Percentiles rank a stretch among this genome's conserved stretches.
Evolutionary conservation across 805 yeast species (phyloP).

Genomic region (Candida schatavii): DNA sequence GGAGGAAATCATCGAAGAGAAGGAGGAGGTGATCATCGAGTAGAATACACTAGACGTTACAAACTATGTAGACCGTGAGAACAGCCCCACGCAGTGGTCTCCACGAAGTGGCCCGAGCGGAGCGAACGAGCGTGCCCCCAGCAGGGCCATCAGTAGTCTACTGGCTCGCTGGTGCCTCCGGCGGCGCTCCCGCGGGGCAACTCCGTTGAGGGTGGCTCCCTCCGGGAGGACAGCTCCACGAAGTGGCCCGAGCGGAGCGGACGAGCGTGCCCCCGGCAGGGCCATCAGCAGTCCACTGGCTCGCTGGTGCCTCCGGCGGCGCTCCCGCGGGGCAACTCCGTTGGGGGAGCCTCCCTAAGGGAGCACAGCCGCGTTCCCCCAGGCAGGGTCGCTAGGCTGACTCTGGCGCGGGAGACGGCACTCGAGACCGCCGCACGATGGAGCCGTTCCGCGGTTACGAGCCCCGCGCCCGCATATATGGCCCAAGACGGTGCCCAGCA

Average conservation of each 20-base stretch:
- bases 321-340: too few relatives aligned
- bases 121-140: background rate
- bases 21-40: constrained; percentile 61
- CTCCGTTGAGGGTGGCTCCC: background rate
- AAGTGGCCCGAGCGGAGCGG: background rate
- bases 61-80: too few relatives aligned
- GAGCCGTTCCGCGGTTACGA: too few relatives aligned
- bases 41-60: constrained; percentile 12
- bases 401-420: too few relatives aligned
- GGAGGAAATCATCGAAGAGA: constrained; percentile 71
- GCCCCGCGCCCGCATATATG: too few relatives aligned
- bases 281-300: background rate
- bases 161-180: background rate
- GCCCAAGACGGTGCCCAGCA: too few relatives aligned
- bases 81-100: background rate
- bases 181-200: background rate
- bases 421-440: background rate
- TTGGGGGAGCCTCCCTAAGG: too few relatives aligned
- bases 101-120: background rate
- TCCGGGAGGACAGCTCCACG: background rate
- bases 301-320: too few relatives aligned
- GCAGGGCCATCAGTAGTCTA: background rate
- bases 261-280: background rate
- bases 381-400: too few relatives aligned
- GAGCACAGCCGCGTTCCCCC: too few relatives aligned